A percentile compares a stretch with the other conserved stretches of the same genome.
phyloP scores from a whole-genome alignment of 148 eudicot genomes.

The Vaccinium corymbosum region DNA sequence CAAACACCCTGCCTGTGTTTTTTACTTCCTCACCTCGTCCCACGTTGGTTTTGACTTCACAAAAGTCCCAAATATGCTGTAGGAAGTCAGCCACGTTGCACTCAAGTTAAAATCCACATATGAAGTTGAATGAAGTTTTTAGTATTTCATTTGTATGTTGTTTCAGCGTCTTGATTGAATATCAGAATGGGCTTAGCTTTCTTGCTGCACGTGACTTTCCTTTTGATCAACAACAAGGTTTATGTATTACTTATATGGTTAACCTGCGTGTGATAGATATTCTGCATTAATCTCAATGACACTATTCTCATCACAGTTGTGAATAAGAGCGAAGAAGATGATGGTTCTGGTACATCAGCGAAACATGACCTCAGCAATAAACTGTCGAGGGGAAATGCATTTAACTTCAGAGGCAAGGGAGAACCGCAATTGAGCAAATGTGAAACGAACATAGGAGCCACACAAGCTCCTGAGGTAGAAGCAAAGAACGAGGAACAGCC shows the following conservation, averaged over 20 bases:
- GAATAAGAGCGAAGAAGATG: background rate
- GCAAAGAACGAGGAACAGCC: conserved; percentile 2
- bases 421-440: conserved; percentile 14
- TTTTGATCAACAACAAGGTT: background rate
- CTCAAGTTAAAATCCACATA: background rate
- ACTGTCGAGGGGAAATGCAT: conserved; percentile 11
- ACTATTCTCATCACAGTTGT: conserved; percentile 3
- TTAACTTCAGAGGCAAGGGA: background rate
- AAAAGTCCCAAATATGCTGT: background rate
- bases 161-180: background rate
- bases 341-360: background rate
- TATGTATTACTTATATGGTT: background rate
- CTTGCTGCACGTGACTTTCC: background rate
- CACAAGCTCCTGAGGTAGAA: conserved; percentile 8
- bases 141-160: background rate
- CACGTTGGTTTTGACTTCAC: background rate
- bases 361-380: background rate
- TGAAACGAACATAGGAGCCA: conserved; percentile 6
- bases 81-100: background rate
- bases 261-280: background rate
- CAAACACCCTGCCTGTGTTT: background rate
- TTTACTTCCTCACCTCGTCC: background rate
- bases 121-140: background rate
- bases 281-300: background rate
- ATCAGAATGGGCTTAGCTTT: background rate